Percentiles rank a stretch among this genome's conserved stretches.
These are phyloP conservation scores for Thermothielavioides terrestris DNA, from an alignment of 495 filamentous ascomycete species.

Conservation along the genomic window DNA sequence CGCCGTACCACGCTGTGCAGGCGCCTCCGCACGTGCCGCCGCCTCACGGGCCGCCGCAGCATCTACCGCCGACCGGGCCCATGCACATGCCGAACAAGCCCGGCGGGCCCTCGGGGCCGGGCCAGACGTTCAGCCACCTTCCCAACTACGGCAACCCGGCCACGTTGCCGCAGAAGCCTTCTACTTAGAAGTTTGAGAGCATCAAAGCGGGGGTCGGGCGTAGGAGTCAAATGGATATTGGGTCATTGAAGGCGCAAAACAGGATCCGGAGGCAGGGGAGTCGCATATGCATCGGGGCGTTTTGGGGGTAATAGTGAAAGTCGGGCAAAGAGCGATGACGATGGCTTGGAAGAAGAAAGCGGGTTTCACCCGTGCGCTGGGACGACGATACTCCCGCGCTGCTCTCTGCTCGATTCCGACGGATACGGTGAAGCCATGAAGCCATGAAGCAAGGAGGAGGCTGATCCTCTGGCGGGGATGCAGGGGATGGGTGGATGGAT, in stretches of 20 bases:
- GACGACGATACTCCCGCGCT: too few species aligned
- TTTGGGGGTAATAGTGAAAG: conserved; percentile 11
- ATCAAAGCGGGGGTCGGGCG: conserved; percentile 10
- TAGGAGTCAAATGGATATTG: conserved; percentile 11
- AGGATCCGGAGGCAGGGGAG: background rate
- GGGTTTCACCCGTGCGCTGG: background rate
- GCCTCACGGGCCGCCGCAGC: conserved; percentile 13
- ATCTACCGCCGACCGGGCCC: conserved; percentile 25
- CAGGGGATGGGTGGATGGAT: too few species aligned
- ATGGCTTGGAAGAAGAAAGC: background rate
- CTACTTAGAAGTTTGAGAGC: conserved; percentile 23
- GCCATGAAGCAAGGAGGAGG: too few species aligned
- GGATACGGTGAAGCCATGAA: too few species aligned
- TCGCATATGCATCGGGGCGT: conserved; percentile 24
- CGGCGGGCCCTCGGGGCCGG: conserved; percentile 24
- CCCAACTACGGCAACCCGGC: conserved; percentile 49
- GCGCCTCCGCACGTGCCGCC: conserved; percentile 8
- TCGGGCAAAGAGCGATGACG: background rate
- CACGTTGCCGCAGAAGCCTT: conserved; percentile 48
- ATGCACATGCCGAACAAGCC: conserved; percentile 33
- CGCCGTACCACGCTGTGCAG: conserved; percentile 32
- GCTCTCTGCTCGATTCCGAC: too few species aligned
- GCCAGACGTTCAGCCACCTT: conserved; percentile 39
- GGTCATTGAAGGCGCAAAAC: conserved; percentile 14
- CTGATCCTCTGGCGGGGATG: too few species aligned